Conservation (phyloP, 2,329 filamentous ascomycete species). For the Xylariaceae sp. region DNA sequence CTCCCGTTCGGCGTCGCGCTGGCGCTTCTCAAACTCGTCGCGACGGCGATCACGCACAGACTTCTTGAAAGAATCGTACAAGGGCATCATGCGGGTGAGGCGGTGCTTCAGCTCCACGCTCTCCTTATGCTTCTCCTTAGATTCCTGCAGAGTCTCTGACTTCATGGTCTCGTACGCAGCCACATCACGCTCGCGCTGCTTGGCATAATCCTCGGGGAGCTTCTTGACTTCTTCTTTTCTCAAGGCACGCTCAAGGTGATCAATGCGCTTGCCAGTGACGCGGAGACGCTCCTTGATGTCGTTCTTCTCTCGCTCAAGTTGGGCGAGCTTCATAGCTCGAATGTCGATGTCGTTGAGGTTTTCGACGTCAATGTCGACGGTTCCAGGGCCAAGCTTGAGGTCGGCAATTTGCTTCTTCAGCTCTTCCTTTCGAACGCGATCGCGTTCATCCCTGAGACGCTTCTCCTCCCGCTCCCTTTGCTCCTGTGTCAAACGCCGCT, state of each 20-base stretch:
- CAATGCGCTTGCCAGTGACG: slow-evolving; percentile 88
- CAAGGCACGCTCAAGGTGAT: slow-evolving; percentile 95
- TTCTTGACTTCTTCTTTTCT: slow-evolving; percentile 94
- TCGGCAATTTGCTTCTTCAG: slow-evolving; percentile 88
- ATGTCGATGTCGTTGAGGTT: slow-evolving; percentile 86
- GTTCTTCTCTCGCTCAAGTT: slow-evolving; percentile 97
- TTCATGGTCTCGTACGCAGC: slow-evolving; percentile 75
- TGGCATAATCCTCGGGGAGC: slow-evolving; percentile 74
- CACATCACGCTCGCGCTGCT: slow-evolving; percentile 70
- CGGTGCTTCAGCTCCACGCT: slow-evolving; percentile 91
- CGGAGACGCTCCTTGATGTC: slow-evolving; percentile 86
- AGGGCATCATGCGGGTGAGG: slow-evolving; percentile 73
- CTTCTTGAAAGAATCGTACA: slow-evolving; percentile 76
- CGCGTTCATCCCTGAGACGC: slow-evolving; percentile 77
- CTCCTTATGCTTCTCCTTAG: slow-evolving; percentile 84
- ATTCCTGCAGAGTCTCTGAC: slow-evolving; percentile 67
- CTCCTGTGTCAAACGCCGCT: slow-evolving; percentile 82
- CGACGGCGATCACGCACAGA: slow-evolving; percentile 80
- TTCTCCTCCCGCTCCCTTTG: slow-evolving; percentile 84
- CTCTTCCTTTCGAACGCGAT: slow-evolving; percentile 86
- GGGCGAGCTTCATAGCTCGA: slow-evolving; percentile 88
- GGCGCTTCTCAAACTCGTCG: slow-evolving; percentile 92
- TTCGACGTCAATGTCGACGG: slow-evolving; percentile 64
- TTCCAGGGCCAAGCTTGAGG: slow-evolving; percentile 81
- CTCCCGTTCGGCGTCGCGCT: slow-evolving; percentile 84